Conservation (phyloP, 225 moss, liverwort and hornwort genomes). For the Polytrichum commune region DNA sequence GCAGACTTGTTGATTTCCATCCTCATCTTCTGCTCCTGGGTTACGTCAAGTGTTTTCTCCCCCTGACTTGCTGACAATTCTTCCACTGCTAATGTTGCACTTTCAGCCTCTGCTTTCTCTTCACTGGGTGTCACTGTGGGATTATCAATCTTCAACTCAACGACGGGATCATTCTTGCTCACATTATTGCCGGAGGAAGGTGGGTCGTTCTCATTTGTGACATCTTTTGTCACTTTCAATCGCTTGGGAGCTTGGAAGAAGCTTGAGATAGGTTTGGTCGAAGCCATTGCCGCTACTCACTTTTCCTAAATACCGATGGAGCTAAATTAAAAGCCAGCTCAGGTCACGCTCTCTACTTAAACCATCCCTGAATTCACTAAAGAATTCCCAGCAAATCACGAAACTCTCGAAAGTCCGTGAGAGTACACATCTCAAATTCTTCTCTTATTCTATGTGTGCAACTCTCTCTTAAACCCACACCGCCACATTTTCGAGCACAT, state of each 20-base stretch:
- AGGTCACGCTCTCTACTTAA: no score
- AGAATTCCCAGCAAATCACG: no score
- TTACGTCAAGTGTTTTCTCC: conserved; percentile 27
- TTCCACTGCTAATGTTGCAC: neutral
- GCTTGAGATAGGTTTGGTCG: conserved; percentile 37
- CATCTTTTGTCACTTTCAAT: conserved; percentile 39
- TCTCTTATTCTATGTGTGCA: no score
- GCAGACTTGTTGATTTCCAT: conserved; percentile 86
- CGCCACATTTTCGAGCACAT: no score
- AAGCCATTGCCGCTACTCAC: conserved; percentile 32
- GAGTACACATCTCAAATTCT: no score
- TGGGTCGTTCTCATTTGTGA: conserved; percentile 16
- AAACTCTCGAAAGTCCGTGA: no score
- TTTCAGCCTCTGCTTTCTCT: conserved; percentile 12
- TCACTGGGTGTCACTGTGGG: conserved; percentile 1
- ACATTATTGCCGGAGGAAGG: neutral
- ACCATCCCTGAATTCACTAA: no score
- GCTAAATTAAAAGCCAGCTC: no score
- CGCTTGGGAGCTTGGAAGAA: conserved; percentile 62
- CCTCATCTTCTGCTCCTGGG: conserved; percentile 72
- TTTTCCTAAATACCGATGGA: neutral
- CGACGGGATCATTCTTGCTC: neutral
- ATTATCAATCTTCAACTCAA: conserved; percentile 6
- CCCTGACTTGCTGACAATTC: conserved; percentile 16
- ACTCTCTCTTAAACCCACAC: no score